Evolutionary conservation across 208 protist genomes (phyloP).

Genomic region (Histomonas meleagridis): DNA sequence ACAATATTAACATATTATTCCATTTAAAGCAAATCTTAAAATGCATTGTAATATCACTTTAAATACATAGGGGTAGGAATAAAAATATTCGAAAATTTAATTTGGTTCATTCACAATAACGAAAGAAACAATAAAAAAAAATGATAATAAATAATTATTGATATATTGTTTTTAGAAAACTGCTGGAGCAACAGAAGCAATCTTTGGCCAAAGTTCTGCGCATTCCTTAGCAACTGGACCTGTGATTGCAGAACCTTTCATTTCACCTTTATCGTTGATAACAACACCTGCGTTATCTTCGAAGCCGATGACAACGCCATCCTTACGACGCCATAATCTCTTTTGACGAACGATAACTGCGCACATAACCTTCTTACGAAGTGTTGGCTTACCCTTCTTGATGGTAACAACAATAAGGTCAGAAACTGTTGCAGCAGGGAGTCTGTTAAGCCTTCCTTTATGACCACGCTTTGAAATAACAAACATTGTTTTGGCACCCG

Average conservation of each 20-base stretch:
- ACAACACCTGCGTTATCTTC: slow-evolving; percentile 99
- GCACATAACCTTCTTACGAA: slow-evolving; percentile 66
- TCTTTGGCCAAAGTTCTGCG: slow-evolving; percentile 97
- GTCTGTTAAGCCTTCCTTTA: slow-evolving; percentile 89
- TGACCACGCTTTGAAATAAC: slow-evolving; percentile 93
- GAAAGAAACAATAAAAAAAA: too few relatives aligned
- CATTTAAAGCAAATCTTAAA: too few relatives aligned
- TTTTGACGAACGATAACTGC: slow-evolving; percentile 74
- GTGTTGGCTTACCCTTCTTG: slow-evolving; percentile 99
- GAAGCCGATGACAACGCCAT: slow-evolving; percentile 93
- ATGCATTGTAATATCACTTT: too few relatives aligned
- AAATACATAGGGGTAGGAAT: too few relatives aligned
- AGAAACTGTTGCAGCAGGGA: slow-evolving; percentile 85
- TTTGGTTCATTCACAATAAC: too few relatives aligned
- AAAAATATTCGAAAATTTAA: too few relatives aligned
- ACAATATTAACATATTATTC: too few relatives aligned
- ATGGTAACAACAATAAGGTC: slow-evolving; percentile 97
- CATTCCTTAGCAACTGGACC: slow-evolving; percentile 98
- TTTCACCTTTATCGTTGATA: slow-evolving; percentile 98
- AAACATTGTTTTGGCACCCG: slow-evolving; percentile 98
- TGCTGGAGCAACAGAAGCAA: slow-evolving; percentile 76
- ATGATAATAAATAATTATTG: too few relatives aligned
- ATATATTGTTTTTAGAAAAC: slow-evolving; percentile 70
- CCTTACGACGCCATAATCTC: slow-evolving; percentile 92
- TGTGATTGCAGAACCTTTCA: slow-evolving; percentile 96